Base-by-base conservation (phyloP, 192 early-diverging fungal species). In the Geranomyces michiganensis region DNA sequence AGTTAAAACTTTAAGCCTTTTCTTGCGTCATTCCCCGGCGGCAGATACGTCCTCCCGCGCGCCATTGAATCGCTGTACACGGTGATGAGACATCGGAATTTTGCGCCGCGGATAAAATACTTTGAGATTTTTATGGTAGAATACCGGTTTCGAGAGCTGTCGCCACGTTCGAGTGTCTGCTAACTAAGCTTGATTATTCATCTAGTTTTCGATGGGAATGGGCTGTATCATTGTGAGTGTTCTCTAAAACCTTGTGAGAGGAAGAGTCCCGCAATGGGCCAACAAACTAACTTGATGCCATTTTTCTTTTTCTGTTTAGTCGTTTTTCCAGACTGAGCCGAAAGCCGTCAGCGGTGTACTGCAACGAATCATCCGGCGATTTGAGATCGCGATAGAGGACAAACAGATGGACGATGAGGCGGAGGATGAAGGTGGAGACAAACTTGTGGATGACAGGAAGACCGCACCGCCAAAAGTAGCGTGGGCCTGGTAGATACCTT, bases 1-100 rank as follows among this genome's bases (percentile, higher is more conserved):
- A n/a, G n/a, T n/a, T n/a, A n/a, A n/a, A n/a, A n/a, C n/a, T n/a
- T n/a, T n/a, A n/a, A n/a, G n/a, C n/a, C n/a, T n/a, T 41, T 41
- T 41, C 5, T 41, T 41, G 3, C 36, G n/a, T n/a, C n/a, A n/a
- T n/a, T n/a, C n/a, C n/a, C n/a, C n/a, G n/a, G n/a, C n/a, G n/a
- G 32, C 33, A 62, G 61, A 33, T 65, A 92, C 79, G 88, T 90
- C 7, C 70, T 92, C 17, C 91, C 91, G 10, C 91, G 90, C 70
- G 91, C 88, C 0, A 71, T 87, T 9, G 80, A 87, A 49, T 82
- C 81, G 30, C 71, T 91, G 17, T 92, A 89, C 72, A 76, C 85
- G 62, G 85, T 92, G 30, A 56, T 88, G 58, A 85, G 87, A 41
- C 78, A 84, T 61, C 80, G 81, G 27, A 76, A 82, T 24, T 84